Percentiles rank a stretch among this genome's conserved stretches.
Evolutionary conservation across 345 rosid genomes (phyloP).

Genomic region (Dimocarpus longan): DNA sequence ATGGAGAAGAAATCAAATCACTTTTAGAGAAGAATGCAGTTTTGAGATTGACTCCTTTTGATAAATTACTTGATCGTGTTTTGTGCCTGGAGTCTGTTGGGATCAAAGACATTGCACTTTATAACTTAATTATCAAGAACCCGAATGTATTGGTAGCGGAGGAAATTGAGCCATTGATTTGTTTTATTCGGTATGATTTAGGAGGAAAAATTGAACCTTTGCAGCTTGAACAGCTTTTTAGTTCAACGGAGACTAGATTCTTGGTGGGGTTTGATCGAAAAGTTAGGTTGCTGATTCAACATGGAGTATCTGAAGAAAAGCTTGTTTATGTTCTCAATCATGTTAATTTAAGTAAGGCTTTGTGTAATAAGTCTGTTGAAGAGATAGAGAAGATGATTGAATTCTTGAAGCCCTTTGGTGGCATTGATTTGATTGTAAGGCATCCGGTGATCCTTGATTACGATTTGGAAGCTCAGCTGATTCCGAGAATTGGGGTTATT

Average conservation of each 20-base stretch:
- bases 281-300: constrained; percentile 49
- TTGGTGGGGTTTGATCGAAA: constrained; percentile 60
- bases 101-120: constrained; percentile 48
- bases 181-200: constrained; percentile 47
- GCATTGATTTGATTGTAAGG: constrained; percentile 53
- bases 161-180: constrained; percentile 46
- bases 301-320: constrained; percentile 55
- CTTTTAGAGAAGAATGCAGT: constrained; percentile 45
- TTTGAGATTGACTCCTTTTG: constrained; percentile 38
- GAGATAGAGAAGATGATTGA: constrained; percentile 56
- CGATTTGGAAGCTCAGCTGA: constrained; percentile 62
- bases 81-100: constrained; percentile 53
- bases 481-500: constrained; percentile 62
- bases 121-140: constrained; percentile 46
- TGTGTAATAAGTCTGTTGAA: constrained; percentile 57
- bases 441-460: constrained; percentile 59
- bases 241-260: constrained; percentile 40
- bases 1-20: constrained; percentile 40
- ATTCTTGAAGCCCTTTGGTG: constrained; percentile 66
- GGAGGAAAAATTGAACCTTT: constrained; percentile 51
- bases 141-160: constrained; percentile 54
- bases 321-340: constrained; percentile 64
- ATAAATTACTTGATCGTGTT: constrained; percentile 38
- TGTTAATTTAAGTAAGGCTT: constrained; percentile 53
- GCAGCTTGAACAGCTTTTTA: constrained; percentile 54